These are phyloP conservation scores for Proliferodiscus dingleyae DNA, from an alignment of 2,329 filamentous ascomycete genomes.

Conservation along the genomic window DNA sequence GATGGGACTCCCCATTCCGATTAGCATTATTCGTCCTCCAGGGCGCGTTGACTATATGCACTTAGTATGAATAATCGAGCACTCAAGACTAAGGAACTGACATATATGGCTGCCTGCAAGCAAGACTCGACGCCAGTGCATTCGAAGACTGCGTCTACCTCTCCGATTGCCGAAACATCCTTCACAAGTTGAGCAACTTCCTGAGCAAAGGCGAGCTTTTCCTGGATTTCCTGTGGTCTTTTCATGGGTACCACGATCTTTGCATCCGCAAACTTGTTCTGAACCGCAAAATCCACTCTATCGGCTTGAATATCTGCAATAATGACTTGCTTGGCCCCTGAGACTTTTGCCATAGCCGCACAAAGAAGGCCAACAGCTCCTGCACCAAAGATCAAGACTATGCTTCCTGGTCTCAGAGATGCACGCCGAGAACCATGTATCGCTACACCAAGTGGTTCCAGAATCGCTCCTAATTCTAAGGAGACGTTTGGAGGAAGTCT, in stretches of 20 bases:
- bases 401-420: conserved; percentile 72
- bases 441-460: conserved; percentile 87
- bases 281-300: conserved; percentile 70
- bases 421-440: conserved; percentile 84
- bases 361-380: conserved; percentile 76
- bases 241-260: conserved; percentile 31
- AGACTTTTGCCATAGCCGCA: conserved; percentile 47
- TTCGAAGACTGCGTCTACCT: conserved; percentile 65
- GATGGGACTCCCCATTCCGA: conserved; percentile 73
- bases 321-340: conserved; percentile 81
- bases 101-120: conserved; percentile 52
- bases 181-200: conserved; percentile 39
- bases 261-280: conserved; percentile 29
- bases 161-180: conserved; percentile 43
- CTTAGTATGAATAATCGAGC: conserved; percentile 35
- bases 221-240: conserved; percentile 25
- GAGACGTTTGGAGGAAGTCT: conserved; percentile 62
- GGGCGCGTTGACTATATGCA: conserved; percentile 52
- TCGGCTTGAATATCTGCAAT: conserved; percentile 93
- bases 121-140: conserved; percentile 55
- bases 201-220: conserved; percentile 33
- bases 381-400: conserved; percentile 83
- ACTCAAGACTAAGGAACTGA: conserved; percentile 66
- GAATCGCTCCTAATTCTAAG: conserved; percentile 82
- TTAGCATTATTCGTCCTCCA: conserved; percentile 67